Base-by-base conservation (phyloP, 2,329 filamentous ascomycete genomes). In the Aureobasidium sp. region DNA sequence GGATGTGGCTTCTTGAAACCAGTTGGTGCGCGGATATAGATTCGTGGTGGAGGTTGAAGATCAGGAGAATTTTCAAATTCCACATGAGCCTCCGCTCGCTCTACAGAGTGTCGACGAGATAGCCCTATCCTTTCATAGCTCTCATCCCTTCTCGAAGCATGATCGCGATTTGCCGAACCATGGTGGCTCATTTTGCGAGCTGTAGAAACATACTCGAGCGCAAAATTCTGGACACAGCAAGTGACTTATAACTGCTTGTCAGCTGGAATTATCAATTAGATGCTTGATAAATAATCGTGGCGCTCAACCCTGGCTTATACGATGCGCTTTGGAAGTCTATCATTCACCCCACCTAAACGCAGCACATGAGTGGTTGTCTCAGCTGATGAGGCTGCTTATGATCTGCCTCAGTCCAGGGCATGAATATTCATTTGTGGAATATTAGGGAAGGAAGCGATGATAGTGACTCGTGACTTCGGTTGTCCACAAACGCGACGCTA, bases 281-380 rank as follows among this genome's bases (percentile, higher is more conserved):
- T 56, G 26, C 9, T 37, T 42, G 15, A 15, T 42, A 20, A 9
- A 13, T 29, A 8, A n/a, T 26, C 10, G 37, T 46, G 39, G 53
- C 53, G 53, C 29, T 57, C 39, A 26, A 17, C 23, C 15, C 27
- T 46, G 39, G 9, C 17, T 36, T 36, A 23, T 46, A 57, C 27
- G n/a, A 57, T 26, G 52, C 52, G 23, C 20, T 41, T 10, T 53
- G 5, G 7, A 17, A 26, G n/a, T 29, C 5, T 9, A 17, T 32
- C 27, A 23, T 10, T 41, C 39, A 44, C 53, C 39, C 53, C 53
- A 57, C 53, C 41, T 26, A 10, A 1, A n/a, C 10, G 53, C 53
- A 46, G n/a, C 39, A 39, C 39, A 42, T 57, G 53, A 57, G 53
- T 57, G 53, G 41, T 36, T 36, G 53, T 23, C 53, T 46, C 39